Evolutionary conservation across 2,329 filamentous ascomycete species (phyloP).

Genomic region (Neoscytalidium dimidiatum): DNA sequence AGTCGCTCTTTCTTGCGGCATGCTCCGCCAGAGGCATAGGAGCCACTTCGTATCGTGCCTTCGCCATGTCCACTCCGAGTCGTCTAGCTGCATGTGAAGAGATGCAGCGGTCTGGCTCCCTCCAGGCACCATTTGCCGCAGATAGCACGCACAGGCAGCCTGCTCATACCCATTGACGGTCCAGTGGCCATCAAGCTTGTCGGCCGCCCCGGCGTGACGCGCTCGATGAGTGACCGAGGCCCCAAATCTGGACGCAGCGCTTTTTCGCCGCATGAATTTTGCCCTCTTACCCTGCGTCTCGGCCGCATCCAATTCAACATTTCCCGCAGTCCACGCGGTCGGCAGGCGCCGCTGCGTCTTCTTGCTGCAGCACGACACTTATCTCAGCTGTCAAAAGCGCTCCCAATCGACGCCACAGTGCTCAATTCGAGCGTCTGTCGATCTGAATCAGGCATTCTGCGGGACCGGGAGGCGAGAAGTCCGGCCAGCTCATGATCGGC

Average conservation of each 20-base stretch:
- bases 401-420: background rate
- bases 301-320: background rate
- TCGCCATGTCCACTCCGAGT: background rate
- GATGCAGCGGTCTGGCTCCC: background rate
- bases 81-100: background rate
- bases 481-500: background rate
- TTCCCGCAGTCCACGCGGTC: background rate
- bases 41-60: background rate
- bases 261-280: background rate
- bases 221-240: background rate
- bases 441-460: background rate
- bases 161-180: background rate
- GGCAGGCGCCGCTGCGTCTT: background rate
- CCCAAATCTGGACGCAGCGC: background rate
- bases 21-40: background rate
- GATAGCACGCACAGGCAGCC: background rate
- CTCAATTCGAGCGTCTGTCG: background rate
- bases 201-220: background rate
- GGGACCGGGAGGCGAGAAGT: background rate
- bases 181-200: background rate
- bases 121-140: background rate
- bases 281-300: background rate
- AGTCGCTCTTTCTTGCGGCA: background rate
- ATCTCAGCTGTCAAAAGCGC: background rate
- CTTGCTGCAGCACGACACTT: background rate